These are phyloP conservation scores for Claviceps fusiformis DNA, from an alignment of 2,329 filamentous ascomycete genomes.

Conservation along the genomic window DNA sequence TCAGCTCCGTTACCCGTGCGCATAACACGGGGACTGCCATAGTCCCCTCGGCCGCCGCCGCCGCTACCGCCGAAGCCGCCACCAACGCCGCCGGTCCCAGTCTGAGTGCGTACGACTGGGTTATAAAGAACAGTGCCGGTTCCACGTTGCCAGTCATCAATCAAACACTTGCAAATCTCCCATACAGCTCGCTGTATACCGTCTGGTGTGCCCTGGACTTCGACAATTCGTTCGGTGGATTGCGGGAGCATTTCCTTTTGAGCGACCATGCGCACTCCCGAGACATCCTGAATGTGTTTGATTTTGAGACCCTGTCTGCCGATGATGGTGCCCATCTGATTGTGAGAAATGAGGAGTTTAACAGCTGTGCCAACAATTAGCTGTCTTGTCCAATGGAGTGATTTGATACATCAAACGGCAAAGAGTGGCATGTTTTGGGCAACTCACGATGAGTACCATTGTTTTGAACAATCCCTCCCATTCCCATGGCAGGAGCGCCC, in stretches of 20 bases:
- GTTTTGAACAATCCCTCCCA: constrained; percentile 78
- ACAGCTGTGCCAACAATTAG: constrained; percentile 49
- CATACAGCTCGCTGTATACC: constrained; percentile 92
- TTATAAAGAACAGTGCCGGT: constrained; percentile 97
- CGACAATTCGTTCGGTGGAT: constrained; percentile 94
- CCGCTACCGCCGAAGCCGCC: constrained; percentile 22
- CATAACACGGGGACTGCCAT: constrained; percentile 60
- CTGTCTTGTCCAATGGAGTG: not conserved
- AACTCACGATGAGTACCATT: constrained; percentile 82
- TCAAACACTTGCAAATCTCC: constrained; percentile 97
- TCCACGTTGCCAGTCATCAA: constrained; percentile 95
- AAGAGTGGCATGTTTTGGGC: not conserved
- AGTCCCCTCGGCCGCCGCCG: constrained; percentile 31
- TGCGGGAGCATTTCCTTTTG: constrained; percentile 99
- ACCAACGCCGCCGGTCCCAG: constrained; percentile 34
- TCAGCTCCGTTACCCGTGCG: constrained; percentile 95
- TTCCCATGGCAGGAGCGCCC: constrained; percentile 86
- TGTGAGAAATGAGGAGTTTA: constrained; percentile 96
- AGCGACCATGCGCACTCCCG: constrained; percentile 95
- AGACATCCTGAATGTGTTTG: constrained; percentile 96
- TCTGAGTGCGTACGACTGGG: constrained; percentile 77
- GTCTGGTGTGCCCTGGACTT: constrained; percentile 87
- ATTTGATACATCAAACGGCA: not conserved
- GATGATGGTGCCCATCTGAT: constrained; percentile 99
- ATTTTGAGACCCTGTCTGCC: constrained; percentile 94